Evolutionary conservation across 2,329 filamentous ascomycete species (phyloP), one percentile per base, ranked within the genome.

Genomic region (Talaromyces sp.): DNA sequence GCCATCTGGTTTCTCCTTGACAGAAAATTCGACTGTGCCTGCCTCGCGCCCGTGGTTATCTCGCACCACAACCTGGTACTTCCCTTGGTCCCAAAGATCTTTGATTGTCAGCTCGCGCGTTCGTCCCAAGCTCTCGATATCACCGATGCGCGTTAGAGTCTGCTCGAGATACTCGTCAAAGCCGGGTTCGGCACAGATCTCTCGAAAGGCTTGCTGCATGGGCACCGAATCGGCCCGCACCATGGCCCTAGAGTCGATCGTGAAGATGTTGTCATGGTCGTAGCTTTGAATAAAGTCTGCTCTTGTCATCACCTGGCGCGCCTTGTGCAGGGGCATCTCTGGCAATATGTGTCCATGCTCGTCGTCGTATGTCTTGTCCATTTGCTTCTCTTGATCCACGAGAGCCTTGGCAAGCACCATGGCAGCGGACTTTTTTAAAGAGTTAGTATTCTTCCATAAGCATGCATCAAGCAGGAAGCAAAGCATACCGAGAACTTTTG

Each of bases 71-170:
- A 93, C 83, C 64, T 86, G 83, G 72, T 96, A 97, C 73, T 88
- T 89, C 2, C 92, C 92, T 13, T 90, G 87, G 33, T 93, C 80
- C 70, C 95, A 93, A 44, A 98, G 81, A 74, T 98, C 95, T 79
- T 99, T 99, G 66, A 96, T 90, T 1, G 96, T 96, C 58, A 99
- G 75, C 77, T 99, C 95, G 64, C 93, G 87, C n/a, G 95, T 99
- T 65, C 95, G 83, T 39, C 93, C 93, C 64, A 99, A 81, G 70
- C 88, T 93, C 80, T 99, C 95, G 72, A 99, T 99, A 65, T 89
- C 93, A n/a, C 83, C 78, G 67, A 99, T 99, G 25, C 95, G 85
- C 62, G 93, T 84, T 27, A 96, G 79, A 0, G 95, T 98, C 3
- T 84, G 87, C 64, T 96, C 87, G 17, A 99, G 79, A 72, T 92